Conservation (phyloP, 441 rosid genomes). For the Populus hybrid region DNA sequence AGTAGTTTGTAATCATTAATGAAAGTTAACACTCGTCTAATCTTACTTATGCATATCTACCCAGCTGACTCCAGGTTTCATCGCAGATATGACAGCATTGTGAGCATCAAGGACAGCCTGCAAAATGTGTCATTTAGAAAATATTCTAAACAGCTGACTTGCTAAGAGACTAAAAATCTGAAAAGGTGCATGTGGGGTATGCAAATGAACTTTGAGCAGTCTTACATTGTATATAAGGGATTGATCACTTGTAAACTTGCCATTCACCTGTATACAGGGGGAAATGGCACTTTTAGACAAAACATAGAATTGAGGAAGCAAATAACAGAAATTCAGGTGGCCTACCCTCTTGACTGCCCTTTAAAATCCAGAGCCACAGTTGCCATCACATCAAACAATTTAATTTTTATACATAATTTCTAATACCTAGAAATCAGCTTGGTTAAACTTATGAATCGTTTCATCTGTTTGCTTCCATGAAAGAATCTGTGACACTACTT, state of each 20-base stretch:
- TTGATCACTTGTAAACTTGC: slow-evolving; percentile 88
- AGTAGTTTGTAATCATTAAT: background rate
- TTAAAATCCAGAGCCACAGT: too few species aligned
- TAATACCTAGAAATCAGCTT: too few species aligned
- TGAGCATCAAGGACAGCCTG: slow-evolving; percentile 94
- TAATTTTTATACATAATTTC: too few species aligned
- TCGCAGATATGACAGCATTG: slow-evolving; percentile 71
- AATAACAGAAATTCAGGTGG: background rate
- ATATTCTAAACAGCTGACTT: slow-evolving; percentile 8
- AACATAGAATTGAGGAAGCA: background rate
- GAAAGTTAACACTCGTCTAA: background rate
- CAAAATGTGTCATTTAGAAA: slow-evolving; percentile 20
- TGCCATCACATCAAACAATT: too few species aligned
- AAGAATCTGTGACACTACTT: background rate
- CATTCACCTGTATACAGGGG: slow-evolving; percentile 67
- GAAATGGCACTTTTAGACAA: slow-evolving; percentile 3
- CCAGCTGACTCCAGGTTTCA: slow-evolving; percentile 94
- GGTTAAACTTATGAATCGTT: background rate
- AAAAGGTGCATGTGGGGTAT: background rate
- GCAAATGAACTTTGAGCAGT: slow-evolving; percentile 9
- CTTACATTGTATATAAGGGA: slow-evolving; percentile 84
- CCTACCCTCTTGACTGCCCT: background rate
- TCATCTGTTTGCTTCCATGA: background rate
- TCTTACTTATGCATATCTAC: slow-evolving; percentile 95
- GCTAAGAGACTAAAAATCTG: background rate